Percentiles rank a stretch among this genome's conserved stretches.
phyloP scores from a whole-genome alignment of 1,284 basidiomycete species.

The Tilletia indica region DNA sequence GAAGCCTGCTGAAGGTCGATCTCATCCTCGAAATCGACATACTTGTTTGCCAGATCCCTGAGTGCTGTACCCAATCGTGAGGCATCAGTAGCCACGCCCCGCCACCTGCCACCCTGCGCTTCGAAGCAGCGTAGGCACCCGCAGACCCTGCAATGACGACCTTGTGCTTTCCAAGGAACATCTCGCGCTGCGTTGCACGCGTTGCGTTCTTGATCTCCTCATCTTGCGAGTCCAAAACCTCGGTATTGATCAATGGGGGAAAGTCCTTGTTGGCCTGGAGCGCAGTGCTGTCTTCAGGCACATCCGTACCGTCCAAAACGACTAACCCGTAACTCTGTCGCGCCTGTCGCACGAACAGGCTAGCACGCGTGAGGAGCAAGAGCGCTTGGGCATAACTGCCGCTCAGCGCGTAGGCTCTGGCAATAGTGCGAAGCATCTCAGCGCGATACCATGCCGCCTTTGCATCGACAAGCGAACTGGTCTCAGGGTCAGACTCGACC shows the following conservation, averaged over 20 bases:
- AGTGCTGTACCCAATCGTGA: conserved; percentile 36
- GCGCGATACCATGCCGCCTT: conserved; percentile 51
- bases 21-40: conserved; percentile 46
- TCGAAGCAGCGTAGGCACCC: conserved; percentile 14
- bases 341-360: conserved; percentile 51
- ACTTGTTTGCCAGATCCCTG: conserved; percentile 43
- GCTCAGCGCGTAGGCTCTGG: conserved; percentile 41
- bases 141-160: conserved; percentile 16
- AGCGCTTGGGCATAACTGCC: conserved; percentile 35
- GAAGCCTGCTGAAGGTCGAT: conserved; percentile 14
- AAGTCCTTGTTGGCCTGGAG: conserved; percentile 25
- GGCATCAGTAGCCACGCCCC: conserved; percentile 1
- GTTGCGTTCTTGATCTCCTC: conserved; percentile 29
- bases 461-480: conserved; percentile 50
- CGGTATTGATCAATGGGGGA: conserved; percentile 27
- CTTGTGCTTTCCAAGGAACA: conserved; percentile 27
- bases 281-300: conserved; percentile 38
- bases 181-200: conserved; percentile 30
- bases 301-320: conserved; percentile 35
- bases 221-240: conserved; percentile 36
- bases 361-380: conserved; percentile 45
- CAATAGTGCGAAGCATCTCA: conserved; percentile 45
- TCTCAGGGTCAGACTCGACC: conserved; percentile 52
- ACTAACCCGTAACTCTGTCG: conserved; percentile 46
- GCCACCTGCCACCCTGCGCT: not conserved